These are phyloP conservation scores for Serendipita vermifera DNA, from an alignment of 768 basidiomycete genomes.

Conservation along the genomic window DNA sequence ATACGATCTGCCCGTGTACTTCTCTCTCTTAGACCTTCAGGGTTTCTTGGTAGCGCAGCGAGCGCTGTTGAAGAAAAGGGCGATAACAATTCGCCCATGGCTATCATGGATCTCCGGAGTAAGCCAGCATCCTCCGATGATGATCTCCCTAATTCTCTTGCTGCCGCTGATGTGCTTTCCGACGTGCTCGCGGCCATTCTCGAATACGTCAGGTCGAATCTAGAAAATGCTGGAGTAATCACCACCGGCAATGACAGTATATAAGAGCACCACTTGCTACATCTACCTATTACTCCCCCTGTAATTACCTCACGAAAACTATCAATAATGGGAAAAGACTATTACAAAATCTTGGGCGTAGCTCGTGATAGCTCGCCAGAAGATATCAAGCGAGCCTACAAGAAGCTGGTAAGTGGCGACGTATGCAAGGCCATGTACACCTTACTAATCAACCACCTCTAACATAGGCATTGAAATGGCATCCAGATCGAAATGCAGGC, in stretches of 20 bases:
- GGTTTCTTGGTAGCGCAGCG: conserved; percentile 34
- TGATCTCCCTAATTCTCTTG: background rate
- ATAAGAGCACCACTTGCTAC: too few relatives aligned
- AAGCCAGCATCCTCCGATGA: conserved; percentile 20
- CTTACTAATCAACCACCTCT: conserved; percentile 9
- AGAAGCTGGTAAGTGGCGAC: conserved; percentile 61
- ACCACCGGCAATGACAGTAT: too few relatives aligned
- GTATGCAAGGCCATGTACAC: background rate
- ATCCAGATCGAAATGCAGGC: conserved; percentile 73
- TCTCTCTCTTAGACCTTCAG: conserved; percentile 26
- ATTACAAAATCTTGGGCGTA: conserved; percentile 75
- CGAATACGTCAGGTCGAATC: too few relatives aligned
- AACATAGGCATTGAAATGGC: conserved; percentile 73
- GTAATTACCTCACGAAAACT: background rate
- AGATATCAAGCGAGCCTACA: conserved; percentile 88
- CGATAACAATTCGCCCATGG: conserved; percentile 40
- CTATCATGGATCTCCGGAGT: conserved; percentile 49
- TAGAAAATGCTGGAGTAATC: too few relatives aligned
- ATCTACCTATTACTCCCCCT: background rate
- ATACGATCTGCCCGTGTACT: conserved; percentile 65
- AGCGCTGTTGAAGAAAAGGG: conserved; percentile 62
- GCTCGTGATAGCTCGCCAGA: conserved; percentile 63
- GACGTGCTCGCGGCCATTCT: background rate
- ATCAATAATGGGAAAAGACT: conserved; percentile 62
- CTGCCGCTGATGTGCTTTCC: background rate